Base-by-base conservation (phyloP, 306 rosid genomes). In the Prunus fruticosa region DNA sequence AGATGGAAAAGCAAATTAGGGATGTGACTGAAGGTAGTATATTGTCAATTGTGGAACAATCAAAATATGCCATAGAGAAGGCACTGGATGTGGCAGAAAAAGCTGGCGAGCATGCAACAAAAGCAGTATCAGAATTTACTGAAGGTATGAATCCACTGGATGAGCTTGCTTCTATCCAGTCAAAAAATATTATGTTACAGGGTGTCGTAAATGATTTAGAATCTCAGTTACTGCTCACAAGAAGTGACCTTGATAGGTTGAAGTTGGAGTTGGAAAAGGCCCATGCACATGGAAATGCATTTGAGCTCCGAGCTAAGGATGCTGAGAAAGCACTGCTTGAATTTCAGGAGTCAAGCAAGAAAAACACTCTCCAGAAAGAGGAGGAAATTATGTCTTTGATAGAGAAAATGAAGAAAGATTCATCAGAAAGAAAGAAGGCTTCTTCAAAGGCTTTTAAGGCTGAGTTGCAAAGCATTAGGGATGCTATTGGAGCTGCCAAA, bases 401-500 rank as follows among this genome's bases (percentile, higher is more conserved):
- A 85, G 93, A 87, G 68, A 87, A 83, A 86, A 76, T 88, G 84
- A 87, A 84, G 87, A 88, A 82, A 83, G 91, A 85, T 71, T 22
- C 82, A 52, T 79, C 83, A 45, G 92, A 90, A 76, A 86, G 81
- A 76, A 83, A 73, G 61, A 50, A 86, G 82, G 78, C 84, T 76
- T 77, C 89, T 71, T 85, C 87, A 47, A 81, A 87, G 87, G 84
- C 90, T 80, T 88, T 90, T 71, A 87, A 83, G 82, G 73, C 82
- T 69, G 93, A 90, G 81, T 81, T 88, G 75, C 87, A 83, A 79
- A 84, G 89, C 77, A 88, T 88, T 76, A 86, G 81, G 79, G 89
- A 86, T 67, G 84, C 90, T 67, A 78, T 88, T 80, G 88, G 83
- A 71, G 93, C 96, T 84, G 92, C 90, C 41, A 88, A 87, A 83